Evolutionary conservation across 345 rosid species (phyloP).

Genomic region (Pugionium cornutum): DNA sequence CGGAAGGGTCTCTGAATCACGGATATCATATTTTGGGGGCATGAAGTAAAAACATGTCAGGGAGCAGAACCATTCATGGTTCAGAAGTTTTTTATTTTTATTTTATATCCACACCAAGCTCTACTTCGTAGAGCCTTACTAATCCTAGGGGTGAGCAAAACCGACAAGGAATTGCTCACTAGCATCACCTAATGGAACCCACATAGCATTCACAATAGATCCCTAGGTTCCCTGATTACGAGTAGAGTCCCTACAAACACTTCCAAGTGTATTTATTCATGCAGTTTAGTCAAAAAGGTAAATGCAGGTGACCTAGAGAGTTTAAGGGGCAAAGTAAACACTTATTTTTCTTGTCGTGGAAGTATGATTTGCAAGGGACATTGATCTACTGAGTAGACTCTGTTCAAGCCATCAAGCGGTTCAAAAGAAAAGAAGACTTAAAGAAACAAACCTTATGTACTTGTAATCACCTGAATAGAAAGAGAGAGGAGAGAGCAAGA

Average conservation of each 20-base stretch:
- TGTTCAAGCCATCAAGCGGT: not conserved
- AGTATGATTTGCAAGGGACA: not conserved
- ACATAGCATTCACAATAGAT: conserved; percentile 4
- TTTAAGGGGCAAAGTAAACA: conserved; percentile 2
- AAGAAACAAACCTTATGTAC: conserved; percentile 62
- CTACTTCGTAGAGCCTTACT: not conserved
- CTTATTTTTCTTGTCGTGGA: not conserved
- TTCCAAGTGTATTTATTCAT: too few species aligned
- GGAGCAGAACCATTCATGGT: not conserved
- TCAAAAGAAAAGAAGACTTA: conserved; percentile 1
- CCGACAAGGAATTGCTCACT: conserved; percentile 1
- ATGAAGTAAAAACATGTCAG: not conserved
- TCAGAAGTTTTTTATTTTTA: not conserved
- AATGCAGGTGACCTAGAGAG: conserved; percentile 17
- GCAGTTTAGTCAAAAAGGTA: not conserved
- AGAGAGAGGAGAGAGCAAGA: conserved; percentile 25
- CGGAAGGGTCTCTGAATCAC: conserved; percentile 58
- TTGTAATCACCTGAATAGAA: conserved; percentile 72
- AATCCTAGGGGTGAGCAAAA: conserved; percentile 6
- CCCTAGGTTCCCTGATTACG: not conserved
- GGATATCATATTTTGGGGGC: not conserved
- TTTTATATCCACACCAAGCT: not conserved
- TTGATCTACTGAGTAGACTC: not conserved
- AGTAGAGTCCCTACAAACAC: too few species aligned
- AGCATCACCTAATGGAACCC: conserved; percentile 9